Percentiles rank a stretch among this genome's conserved stretches.
Evolutionary conservation across 2,329 filamentous ascomycete genomes (phyloP).

Genomic region (Colletotrichum lini): DNA sequence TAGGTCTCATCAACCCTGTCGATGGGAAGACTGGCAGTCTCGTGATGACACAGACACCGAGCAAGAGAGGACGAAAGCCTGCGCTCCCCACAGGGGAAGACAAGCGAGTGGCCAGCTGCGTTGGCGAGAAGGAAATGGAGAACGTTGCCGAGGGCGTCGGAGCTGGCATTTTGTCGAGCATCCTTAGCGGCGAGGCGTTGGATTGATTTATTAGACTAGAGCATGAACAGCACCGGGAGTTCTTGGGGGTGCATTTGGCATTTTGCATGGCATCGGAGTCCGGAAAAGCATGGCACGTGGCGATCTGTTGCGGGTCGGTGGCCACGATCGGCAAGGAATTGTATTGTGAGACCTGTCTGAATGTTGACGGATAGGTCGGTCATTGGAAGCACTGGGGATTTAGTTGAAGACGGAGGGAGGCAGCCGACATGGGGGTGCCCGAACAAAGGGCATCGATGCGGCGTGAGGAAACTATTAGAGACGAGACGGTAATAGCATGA

Average conservation of each 20-base stretch:
- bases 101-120: slow-evolving; percentile 82
- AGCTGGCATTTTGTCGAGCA: slow-evolving; percentile 73
- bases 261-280: slow-evolving; percentile 42
- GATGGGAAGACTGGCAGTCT: slow-evolving; percentile 80
- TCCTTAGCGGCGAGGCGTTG: slow-evolving; percentile 73
- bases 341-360: slow-evolving; percentile 17
- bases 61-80: slow-evolving; percentile 74
- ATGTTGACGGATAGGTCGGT: slow-evolving; percentile 11
- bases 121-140: slow-evolving; percentile 84
- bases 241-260: slow-evolving; percentile 14
- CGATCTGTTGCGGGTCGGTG: slow-evolving; percentile 14
- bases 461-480: slow-evolving; percentile 13
- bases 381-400: background rate
- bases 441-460: slow-evolving; percentile 15
- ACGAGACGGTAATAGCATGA: slow-evolving; percentile 41
- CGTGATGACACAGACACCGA: slow-evolving; percentile 76
- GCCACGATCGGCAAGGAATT: slow-evolving; percentile 11
- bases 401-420: background rate
- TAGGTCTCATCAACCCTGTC: slow-evolving; percentile 81
- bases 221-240: slow-evolving; percentile 14
- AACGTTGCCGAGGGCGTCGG: slow-evolving; percentile 76
- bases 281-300: slow-evolving; percentile 41
- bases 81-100: slow-evolving; percentile 76
- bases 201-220: slow-evolving; percentile 55
- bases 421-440: slow-evolving; percentile 26